Evolutionary conservation across 2,329 filamentous ascomycete species (phyloP).

Genomic region (Hymenoscyphus fructigenus): DNA sequence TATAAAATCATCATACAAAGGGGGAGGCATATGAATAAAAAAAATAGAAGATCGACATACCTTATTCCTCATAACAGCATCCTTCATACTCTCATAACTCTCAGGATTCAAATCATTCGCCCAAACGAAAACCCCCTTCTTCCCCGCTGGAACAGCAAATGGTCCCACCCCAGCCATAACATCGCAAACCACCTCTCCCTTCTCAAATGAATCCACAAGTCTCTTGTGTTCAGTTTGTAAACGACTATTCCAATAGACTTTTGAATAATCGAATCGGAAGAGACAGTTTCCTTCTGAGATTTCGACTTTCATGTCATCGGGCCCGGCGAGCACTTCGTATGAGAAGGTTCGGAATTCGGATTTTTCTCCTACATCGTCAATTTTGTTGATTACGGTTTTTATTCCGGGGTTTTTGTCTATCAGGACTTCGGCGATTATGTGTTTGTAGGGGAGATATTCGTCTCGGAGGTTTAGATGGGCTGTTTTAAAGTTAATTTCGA

Average conservation of each 20-base stretch:
- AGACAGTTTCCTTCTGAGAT: conserved; percentile 78
- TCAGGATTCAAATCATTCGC: conserved; percentile 97
- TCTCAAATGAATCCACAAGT: conserved; percentile 71
- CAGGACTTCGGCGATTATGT: conserved; percentile 80
- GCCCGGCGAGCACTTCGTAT: conserved; percentile 85
- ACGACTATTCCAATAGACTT: conserved; percentile 97
- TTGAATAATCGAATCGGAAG: conserved; percentile 93
- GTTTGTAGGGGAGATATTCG: conserved; percentile 80
- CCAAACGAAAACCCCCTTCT: conserved; percentile 88
- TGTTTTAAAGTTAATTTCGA: conserved; percentile 35
- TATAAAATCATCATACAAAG: conserved; percentile 21
- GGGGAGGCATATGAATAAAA: not conserved
- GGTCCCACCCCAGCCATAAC: conserved; percentile 97
- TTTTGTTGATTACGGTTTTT: conserved; percentile 93
- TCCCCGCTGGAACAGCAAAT: conserved; percentile 89
- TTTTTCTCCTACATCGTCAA: conserved; percentile 80
- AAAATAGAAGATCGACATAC: conserved; percentile 43
- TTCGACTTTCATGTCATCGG: conserved; percentile 79
- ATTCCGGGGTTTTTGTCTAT: conserved; percentile 84
- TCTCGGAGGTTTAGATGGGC: conserved; percentile 89
- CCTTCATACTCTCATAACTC: conserved; percentile 69
- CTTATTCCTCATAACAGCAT: conserved; percentile 77
- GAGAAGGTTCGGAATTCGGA: conserved; percentile 88
- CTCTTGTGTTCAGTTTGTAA: conserved; percentile 87
- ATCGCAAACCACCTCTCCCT: conserved; percentile 89